Conservation (phyloP, 148 eudicot genomes). For the Rhododendron henanense region DNA sequence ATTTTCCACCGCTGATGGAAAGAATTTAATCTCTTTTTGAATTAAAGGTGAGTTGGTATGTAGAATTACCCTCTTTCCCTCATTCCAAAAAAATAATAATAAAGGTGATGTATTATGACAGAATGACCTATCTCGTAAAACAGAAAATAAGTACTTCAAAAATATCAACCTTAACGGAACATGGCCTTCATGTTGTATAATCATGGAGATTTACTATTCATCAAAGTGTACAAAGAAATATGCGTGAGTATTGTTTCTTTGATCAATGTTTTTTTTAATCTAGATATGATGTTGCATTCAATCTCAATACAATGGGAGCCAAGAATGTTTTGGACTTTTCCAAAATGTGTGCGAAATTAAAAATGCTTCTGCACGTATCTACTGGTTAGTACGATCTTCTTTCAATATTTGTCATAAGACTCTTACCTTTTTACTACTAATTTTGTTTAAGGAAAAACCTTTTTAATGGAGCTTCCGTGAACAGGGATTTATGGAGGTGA, state of each 20-base stretch:
- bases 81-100: too few relatives aligned
- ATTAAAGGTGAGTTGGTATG: too few relatives aligned
- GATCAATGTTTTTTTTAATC: neutral
- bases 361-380: conserved; percentile 55
- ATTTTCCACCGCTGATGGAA: too few relatives aligned
- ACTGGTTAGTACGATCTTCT: conserved; percentile 40
- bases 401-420: neutral
- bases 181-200: too few relatives aligned
- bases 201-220: neutral
- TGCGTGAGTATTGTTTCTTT: neutral
- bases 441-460: neutral
- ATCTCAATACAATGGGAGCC: too few relatives aligned
- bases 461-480: too few relatives aligned
- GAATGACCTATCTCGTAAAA: too few relatives aligned
- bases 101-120: too few relatives aligned
- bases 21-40: too few relatives aligned
- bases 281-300: conserved; percentile 59
- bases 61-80: too few relatives aligned
- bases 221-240: neutral
- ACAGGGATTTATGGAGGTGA: too few relatives aligned
- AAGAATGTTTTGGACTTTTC: conserved; percentile 52
- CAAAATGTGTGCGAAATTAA: conserved; percentile 45
- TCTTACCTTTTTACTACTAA: neutral
- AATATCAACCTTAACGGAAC: too few relatives aligned
- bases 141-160: neutral